A percentile compares a stretch with the other conserved stretches of the same genome.
Evolutionary conservation across 352 stramenopile genomes (phyloP).

Genomic region (Phytophthora nicotianae): DNA sequence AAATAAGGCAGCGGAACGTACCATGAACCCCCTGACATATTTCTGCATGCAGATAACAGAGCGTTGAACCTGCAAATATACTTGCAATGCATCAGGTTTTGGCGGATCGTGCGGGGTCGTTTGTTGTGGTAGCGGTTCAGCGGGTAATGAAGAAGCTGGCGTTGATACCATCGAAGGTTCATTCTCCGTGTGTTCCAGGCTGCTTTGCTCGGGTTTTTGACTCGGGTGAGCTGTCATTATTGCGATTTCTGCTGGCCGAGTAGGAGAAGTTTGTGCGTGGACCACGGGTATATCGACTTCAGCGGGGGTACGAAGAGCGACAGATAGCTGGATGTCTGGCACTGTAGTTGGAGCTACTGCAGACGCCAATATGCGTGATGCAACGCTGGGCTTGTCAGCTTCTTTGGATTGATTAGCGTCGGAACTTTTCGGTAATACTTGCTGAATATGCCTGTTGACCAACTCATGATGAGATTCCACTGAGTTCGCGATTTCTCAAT

Average conservation of each 20-base stretch:
- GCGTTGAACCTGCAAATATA: conserved; percentile 34
- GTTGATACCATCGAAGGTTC: neutral
- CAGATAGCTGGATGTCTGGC: neutral
- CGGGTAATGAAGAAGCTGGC: neutral
- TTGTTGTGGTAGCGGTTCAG: conserved; percentile 1
- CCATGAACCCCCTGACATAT: conserved; percentile 32
- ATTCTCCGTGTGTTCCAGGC: conserved; percentile 11
- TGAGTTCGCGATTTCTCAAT: neutral
- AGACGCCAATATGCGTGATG: conserved; percentile 24
- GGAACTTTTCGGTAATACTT: conserved; percentile 5
- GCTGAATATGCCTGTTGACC: conserved; percentile 9
- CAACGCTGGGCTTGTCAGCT: conserved; percentile 17
- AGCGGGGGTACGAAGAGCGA: neutral
- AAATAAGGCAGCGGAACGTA: conserved; percentile 7
- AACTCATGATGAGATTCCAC: neutral
- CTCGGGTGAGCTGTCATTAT: neutral
- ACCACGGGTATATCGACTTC: neutral
- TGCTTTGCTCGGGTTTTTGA: neutral
- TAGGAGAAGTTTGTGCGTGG: neutral
- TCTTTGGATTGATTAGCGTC: conserved; percentile 2
- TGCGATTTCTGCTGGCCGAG: conserved; percentile 11
- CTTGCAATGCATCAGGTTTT: conserved; percentile 21
- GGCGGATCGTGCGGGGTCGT: neutral
- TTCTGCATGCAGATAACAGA: conserved; percentile 36
- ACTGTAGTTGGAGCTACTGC: conserved; percentile 2